These are phyloP conservation scores for Fusarium algeriense DNA, from an alignment of 2,329 filamentous ascomycete genomes.

Conservation along the genomic window DNA sequence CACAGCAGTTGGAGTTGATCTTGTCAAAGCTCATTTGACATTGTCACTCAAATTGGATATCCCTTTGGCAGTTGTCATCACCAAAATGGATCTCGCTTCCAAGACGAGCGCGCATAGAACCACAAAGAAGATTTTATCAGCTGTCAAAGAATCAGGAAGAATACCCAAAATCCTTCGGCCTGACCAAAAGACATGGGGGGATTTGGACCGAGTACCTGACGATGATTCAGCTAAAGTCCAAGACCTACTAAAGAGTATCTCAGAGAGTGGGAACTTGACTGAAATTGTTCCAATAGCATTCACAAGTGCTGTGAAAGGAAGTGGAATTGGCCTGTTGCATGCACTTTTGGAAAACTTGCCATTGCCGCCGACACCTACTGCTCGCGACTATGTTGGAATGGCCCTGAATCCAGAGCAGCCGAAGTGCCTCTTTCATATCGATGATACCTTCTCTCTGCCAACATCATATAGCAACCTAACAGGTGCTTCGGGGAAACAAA, in stretches of 20 bases:
- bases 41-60: conserved; percentile 85
- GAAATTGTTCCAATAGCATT: conserved; percentile 84
- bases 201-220: conserved; percentile 68
- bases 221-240: conserved; percentile 70
- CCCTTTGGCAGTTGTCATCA: conserved; percentile 85
- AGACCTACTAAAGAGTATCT: conserved; percentile 65
- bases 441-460: conserved; percentile 86
- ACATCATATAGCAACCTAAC: conserved; percentile 62
- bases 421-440: conserved; percentile 83
- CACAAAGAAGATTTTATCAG: conserved; percentile 79
- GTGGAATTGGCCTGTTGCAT: conserved; percentile 84
- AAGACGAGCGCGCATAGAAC: conserved; percentile 77
- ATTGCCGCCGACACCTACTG: conserved; percentile 68
- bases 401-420: conserved; percentile 71
- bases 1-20: conserved; percentile 71
- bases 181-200: conserved; percentile 60
- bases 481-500: conserved; percentile 22
- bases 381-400: conserved; percentile 66
- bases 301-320: conserved; percentile 87
- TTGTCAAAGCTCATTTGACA: conserved; percentile 84
- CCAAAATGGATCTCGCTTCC: conserved; percentile 89
- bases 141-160: conserved; percentile 80
- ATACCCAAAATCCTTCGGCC: conserved; percentile 79
- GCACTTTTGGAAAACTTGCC: conserved; percentile 83
- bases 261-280: conserved; percentile 56